Base-by-base conservation (phyloP, 1,139 yeast genomes). In the Yamadazyma sp. region DNA sequence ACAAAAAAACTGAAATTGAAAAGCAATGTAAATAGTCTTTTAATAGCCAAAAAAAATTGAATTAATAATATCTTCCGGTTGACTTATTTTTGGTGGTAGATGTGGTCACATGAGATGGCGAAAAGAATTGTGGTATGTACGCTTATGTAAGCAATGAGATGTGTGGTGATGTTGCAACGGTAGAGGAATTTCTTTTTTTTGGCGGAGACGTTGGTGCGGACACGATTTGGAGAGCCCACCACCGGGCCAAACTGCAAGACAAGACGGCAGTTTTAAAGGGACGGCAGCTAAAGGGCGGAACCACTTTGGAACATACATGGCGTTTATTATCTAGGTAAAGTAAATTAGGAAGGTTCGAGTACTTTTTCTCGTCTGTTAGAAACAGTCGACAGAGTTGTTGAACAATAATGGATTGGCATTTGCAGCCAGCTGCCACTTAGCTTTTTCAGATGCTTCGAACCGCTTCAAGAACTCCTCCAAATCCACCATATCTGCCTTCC, bases 391-490 rank as follows among this genome's bases (percentile, higher is more conserved):
- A n/a, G n/a, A n/a, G n/a, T n/a, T n/a, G n/a, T n/a, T n/a, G n/a
- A n/a, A n/a, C n/a, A n/a, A n/a, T n/a, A n/a, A n/a, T n/a, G n/a
- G n/a, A n/a, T n/a, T n/a, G n/a, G n/a, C n/a, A 8, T 23, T 24
- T 16, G 25, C 34, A 15, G 28, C 35, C 24, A 20, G 24, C 9
- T 10, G 9, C 27, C 27, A 24, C 11, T n/a, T 12, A 3, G n/a
- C 29, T 9, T 6, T 7, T 15, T 12, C 17, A 27, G 22, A 20
- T 6, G 22, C 22, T 20, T 47, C 48, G 29, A 45, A 40, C 10
- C 34, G 28, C 6, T 27, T 31, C 18, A 47, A 31, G 18, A 50
- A 50, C n/a, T 49, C 47, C 4, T 47, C 48, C 18, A 49, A 33
- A 3, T 38, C 37, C 10, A 47, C 31, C 20, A 17, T 5, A 36